phyloP scores from a whole-genome alignment of 352 stramenopile genomes.

The Aphanomyces euteiches region DNA sequence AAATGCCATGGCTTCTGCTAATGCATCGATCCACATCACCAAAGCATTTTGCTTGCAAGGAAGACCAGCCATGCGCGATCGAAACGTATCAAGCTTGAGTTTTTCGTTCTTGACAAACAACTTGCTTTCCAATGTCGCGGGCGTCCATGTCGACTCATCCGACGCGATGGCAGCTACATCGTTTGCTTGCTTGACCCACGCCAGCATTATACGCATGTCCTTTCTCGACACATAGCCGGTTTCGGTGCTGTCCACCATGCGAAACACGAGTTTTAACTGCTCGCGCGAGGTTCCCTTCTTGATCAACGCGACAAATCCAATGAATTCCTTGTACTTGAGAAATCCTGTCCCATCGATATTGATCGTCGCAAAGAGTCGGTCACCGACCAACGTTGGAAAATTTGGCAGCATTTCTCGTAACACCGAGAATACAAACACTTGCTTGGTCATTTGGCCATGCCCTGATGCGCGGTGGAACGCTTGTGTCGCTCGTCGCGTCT shows the following conservation, averaged over 20 bases:
- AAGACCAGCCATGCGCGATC: slow-evolving; percentile 1
- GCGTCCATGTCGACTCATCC: slow-evolving; percentile 5
- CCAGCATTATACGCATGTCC: slow-evolving; percentile 16
- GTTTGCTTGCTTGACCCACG: neutral
- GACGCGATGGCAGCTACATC: neutral
- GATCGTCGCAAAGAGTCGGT: slow-evolving; percentile 24
- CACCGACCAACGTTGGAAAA: slow-evolving; percentile 8
- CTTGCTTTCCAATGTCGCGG: slow-evolving; percentile 19
- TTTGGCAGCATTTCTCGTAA: slow-evolving; percentile 23
- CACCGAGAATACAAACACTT: slow-evolving; percentile 23
- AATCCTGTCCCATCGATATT: slow-evolving; percentile 16
- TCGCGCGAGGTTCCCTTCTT: slow-evolving; percentile 8
- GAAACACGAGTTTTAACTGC: slow-evolving; percentile 24
- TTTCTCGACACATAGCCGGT: neutral
- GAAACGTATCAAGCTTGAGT: slow-evolving; percentile 25
- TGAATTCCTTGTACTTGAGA: slow-evolving; percentile 30
- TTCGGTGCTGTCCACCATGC: slow-evolving; percentile 17
- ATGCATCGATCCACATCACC: slow-evolving; percentile 6
- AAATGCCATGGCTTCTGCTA: slow-evolving; percentile 11
- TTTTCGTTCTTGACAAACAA: slow-evolving; percentile 23
- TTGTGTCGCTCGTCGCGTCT: slow-evolving; percentile 25
- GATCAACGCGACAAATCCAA: slow-evolving; percentile 7
- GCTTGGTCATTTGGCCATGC: slow-evolving; percentile 25
- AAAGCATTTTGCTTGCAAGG: neutral
- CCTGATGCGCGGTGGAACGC: slow-evolving; percentile 24